Evolutionary conservation across 768 basidiomycete species (phyloP), one percentile per base, ranked within the genome.

Genomic region (Amanita fuliginea): DNA sequence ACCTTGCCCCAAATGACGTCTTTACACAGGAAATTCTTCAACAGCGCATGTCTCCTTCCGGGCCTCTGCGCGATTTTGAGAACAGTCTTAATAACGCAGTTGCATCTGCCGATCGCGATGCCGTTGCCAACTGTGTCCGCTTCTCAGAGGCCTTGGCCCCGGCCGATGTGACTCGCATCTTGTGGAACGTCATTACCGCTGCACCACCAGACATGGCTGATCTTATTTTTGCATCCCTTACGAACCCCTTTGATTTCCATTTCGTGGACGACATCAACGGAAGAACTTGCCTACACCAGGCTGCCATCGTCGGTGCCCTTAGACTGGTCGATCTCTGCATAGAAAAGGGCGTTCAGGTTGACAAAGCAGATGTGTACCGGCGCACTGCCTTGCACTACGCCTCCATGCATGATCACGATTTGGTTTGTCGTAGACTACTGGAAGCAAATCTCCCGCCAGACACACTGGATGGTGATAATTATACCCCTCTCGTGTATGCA

Each of bases 241-340:
- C 72, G 21, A 68, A 67, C 11, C 80, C 83, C 0, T 90, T 97
- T 61, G 89, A 97, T 64, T 98, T 91, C 62, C 72, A 75, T 42
- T 97, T 91, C 60, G 75, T 97, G 42, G 96, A 98, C 61, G 93
- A 97, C 57, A 99, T 99, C 70, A 98, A 97, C 62, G 89, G 86
- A 36, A 80, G 96, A 32, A 94, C 87, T 3, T 91, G 89, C 55
- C 75, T 98, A 18, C 96, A 98, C 59, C 90, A 93, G 62, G 90
- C 94, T 2, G 85, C 93, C 13, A 90, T 92, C 44, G 81, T 84
- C 10, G 95, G 96, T 2, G 73, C 78, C 10, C 66, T 81, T 18
- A 76, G 83, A 10, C 77, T 98, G 43, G 89, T 91, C 51, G 66
- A 80, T 54, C 64, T 94, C 21, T 97, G 93, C 65, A 75, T 97